Percentiles rank a stretch among this genome's conserved stretches.
phyloP scores from a whole-genome alignment of 225 moss, liverwort and hornwort species.

The Thuidium tamariscinum region DNA sequence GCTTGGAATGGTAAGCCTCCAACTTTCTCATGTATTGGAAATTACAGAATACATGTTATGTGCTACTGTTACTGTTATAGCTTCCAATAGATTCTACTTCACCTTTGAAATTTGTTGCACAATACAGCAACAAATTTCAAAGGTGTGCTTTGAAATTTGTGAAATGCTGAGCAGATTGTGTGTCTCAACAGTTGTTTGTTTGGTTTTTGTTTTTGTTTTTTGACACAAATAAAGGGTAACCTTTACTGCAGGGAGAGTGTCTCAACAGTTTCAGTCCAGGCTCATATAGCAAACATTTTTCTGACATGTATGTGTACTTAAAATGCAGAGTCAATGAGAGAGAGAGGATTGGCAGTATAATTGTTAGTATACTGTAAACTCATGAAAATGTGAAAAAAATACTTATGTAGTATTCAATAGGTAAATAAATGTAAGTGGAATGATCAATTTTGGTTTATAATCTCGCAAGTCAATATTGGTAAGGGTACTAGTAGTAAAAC shows the following conservation, averaged over 20 bases:
- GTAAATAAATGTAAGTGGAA: not conserved
- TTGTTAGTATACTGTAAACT: not conserved
- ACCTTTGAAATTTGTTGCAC: not conserved
- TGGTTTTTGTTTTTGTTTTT: too few relatives aligned
- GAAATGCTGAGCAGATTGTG: too few relatives aligned
- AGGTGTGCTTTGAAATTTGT: too few relatives aligned
- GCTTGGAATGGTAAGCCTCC: too few relatives aligned
- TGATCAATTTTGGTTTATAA: not conserved
- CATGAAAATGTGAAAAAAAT: not conserved
- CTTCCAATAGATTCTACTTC: not conserved
- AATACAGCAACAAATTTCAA: too few relatives aligned
- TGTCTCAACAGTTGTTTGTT: too few relatives aligned
- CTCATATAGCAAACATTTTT: not conserved
- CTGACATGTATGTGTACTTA: not conserved
- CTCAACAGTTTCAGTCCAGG: not conserved
- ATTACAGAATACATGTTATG: too few relatives aligned
- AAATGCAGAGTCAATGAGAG: rapidly evolving
- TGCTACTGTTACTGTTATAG: too few relatives aligned
- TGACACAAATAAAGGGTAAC: too few relatives aligned
- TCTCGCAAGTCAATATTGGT: not conserved
- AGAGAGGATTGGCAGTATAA: not conserved
- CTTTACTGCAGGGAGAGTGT: not conserved
- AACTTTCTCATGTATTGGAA: too few relatives aligned
- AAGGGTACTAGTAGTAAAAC: not conserved
- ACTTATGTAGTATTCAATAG: not conserved